Evolutionary conservation across 805 yeast species (phyloP).

Genomic region (Candida arabinofermentans): DNA sequence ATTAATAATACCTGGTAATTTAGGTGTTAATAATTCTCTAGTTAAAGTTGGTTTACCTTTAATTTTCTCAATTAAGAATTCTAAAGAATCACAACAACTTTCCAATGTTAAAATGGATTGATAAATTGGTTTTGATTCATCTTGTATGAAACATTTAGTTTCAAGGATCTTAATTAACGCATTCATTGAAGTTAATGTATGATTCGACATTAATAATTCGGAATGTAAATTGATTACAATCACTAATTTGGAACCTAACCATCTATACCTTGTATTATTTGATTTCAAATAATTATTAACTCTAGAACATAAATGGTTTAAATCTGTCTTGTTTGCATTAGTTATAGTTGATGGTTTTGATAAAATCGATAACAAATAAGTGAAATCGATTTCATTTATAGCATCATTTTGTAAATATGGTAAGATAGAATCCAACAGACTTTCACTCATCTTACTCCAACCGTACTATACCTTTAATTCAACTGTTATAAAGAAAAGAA

Average conservation of each 20-base stretch:
- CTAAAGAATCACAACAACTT: slow-evolving; percentile 38
- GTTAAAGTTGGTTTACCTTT: slow-evolving; percentile 82
- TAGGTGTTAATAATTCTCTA: slow-evolving; percentile 80
- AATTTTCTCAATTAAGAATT: slow-evolving; percentile 42
- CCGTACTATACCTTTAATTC: too few relatives aligned
- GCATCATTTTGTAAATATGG: slow-evolving; percentile 25
- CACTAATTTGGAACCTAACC: slow-evolving; percentile 58
- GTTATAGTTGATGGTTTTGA: slow-evolving; percentile 30
- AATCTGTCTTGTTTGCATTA: slow-evolving; percentile 44
- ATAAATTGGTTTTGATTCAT: slow-evolving; percentile 25
- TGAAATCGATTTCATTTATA: slow-evolving; percentile 20
- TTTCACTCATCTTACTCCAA: not conserved
- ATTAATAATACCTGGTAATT: slow-evolving; percentile 58
- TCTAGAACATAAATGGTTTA: slow-evolving; percentile 46
- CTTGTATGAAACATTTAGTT: slow-evolving; percentile 33
- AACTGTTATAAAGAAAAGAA: too few relatives aligned
- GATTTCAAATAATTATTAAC: slow-evolving; percentile 41
- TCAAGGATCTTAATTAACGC: slow-evolving; percentile 40
- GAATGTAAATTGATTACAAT: slow-evolving; percentile 37
- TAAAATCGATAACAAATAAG: slow-evolving; percentile 20
- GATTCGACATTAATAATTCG: slow-evolving; percentile 35
- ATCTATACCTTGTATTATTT: slow-evolving; percentile 41
- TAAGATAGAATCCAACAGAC: slow-evolving; percentile 20
- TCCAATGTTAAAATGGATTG: slow-evolving; percentile 27
- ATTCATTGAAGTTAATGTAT: slow-evolving; percentile 37